Base-by-base conservation (phyloP, 2,329 filamentous ascomycete genomes). In the Bipolaris victoriae region DNA sequence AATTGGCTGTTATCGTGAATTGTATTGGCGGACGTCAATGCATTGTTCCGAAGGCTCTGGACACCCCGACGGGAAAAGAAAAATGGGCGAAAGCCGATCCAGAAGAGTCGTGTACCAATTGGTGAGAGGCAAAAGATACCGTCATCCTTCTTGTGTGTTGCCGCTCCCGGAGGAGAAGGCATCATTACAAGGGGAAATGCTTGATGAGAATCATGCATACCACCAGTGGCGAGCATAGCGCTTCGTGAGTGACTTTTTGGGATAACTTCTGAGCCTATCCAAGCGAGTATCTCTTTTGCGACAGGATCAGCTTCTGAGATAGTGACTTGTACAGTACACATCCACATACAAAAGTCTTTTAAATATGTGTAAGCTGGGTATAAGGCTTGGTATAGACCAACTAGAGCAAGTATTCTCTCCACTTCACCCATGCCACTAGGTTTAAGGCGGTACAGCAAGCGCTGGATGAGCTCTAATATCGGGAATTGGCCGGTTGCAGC, bases 81-180 rank as follows among this genome's bases (percentile, higher is more conserved):
- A 26, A 68, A 73, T 3, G 70, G 70, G 5, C 71, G 69, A 22
- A 64, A 66, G 7, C 71, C 71, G 20, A 72, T 37, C 70, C 70
- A 73, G 31, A 73, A 72, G 10, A 72, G 35, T 13, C 64, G 59
- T 18, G 62, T 63, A 2, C 68, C 68, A 13, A 69, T 51, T 4
- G 67, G 62, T 9, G 66, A 66, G 2, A 69, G 43, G 15, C 52
- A 64, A 7, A 63, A 41, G 7, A 66, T 40, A 24, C 65, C 52
- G 1, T 62, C 57, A 16, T 61, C 49, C 1, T 36, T 24, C 24
- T 46, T 41, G 7, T 55, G 26, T 10, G 7, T 26, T 22, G 24
- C 24, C 3, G n/a, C 4, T 24, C 20, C 4, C 9, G 43, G 43
- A 7, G 36, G 29, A 10, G 37, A 15, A 16, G 15, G 29, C 37